Base-by-base conservation (phyloP, 345 rosid genomes). In the Dipteronia sinensis region DNA sequence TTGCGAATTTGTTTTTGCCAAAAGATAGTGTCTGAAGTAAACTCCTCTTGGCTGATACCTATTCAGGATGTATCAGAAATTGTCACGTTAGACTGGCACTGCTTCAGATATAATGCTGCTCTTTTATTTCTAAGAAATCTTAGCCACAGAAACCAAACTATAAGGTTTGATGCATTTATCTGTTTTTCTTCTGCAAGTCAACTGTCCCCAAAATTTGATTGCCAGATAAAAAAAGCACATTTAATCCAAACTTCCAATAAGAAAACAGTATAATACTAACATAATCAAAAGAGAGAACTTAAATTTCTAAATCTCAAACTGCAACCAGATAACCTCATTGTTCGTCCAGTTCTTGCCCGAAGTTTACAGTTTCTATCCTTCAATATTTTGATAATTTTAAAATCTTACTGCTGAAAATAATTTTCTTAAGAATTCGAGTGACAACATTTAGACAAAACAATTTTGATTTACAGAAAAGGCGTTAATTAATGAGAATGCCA, bases 1-100 rank as follows among this genome's bases (percentile, higher is more conserved):
- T 64, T 81, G 19, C 2, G 86, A 81, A 88, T 89, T 83, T 94
- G 99, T 64, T 89, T 90, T 79, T 82, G 82, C 98, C 99, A 96
- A 79, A 86, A 94, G 69, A 47, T 42, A 42, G 85, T 67, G 82
- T 96, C 98, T 66, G 82, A 80, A 19, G 71, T 67, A 82, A 89
- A 89, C 47, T 90, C 91, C 67, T 87, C 95, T 83, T 82, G 80
- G 66, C 85, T 86, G 78, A 96, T 81, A 40, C 94, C 98, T 96
- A 87, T 65, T 20, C 40, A 66, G 53, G 74, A 20, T 25, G 73
- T 42, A 47, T 23, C n/a, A 55, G 59, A 76, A 77, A 73, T 53
- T 19, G 72, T 56, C 27, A 27, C 11, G 23, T 42, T 56, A 29
- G 74, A 75, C 69, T 72, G 22, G 10, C 34, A 71, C 65, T 46